phyloP scores from a whole-genome alignment of 2,329 filamentous ascomycete genomes.

The Sporothrix globosa region DNA sequence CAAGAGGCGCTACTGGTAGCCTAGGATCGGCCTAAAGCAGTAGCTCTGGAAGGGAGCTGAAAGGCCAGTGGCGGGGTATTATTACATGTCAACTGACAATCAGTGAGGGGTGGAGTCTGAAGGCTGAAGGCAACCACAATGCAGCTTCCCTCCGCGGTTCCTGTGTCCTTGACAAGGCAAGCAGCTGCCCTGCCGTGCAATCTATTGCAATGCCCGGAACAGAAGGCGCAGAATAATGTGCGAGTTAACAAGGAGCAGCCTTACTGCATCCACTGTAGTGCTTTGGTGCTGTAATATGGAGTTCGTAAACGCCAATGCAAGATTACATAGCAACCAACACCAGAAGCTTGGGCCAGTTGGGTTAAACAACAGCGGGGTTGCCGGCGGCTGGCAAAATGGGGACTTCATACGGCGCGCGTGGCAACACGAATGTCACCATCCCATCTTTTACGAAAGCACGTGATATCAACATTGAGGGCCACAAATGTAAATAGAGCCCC shows the following conservation, averaged over 20 bases:
- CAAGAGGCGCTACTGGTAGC: not conserved
- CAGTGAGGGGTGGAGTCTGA: constrained; percentile 12
- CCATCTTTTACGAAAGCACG: constrained; percentile 11
- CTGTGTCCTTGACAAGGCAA: not conserved
- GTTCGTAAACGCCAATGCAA: constrained; percentile 8
- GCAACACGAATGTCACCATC: constrained; percentile 14
- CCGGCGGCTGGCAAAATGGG: not conserved
- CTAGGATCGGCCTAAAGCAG: constrained; percentile 14
- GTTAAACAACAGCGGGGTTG: constrained; percentile 11
- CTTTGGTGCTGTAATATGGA: not conserved
- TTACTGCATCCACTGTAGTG: not conserved
- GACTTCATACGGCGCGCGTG: not conserved
- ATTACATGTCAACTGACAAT: not conserved
- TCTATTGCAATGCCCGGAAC: not conserved
- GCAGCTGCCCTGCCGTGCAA: constrained; percentile 1
- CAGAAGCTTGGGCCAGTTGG: constrained; percentile 14
- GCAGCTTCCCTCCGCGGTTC: not conserved
- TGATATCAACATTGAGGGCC: not conserved
- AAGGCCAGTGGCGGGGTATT: constrained; percentile 6
- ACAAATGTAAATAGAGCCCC: not conserved
- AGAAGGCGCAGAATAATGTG: not conserved
- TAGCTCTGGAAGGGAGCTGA: constrained; percentile 3
- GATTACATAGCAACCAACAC: constrained; percentile 21
- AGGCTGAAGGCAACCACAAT: not conserved
- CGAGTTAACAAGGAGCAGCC: not conserved